Evolutionary conservation across 2,329 filamentous ascomycete genomes (phyloP), one percentile per base, ranked within the genome.

Genomic region (Alternaria sp.): DNA sequence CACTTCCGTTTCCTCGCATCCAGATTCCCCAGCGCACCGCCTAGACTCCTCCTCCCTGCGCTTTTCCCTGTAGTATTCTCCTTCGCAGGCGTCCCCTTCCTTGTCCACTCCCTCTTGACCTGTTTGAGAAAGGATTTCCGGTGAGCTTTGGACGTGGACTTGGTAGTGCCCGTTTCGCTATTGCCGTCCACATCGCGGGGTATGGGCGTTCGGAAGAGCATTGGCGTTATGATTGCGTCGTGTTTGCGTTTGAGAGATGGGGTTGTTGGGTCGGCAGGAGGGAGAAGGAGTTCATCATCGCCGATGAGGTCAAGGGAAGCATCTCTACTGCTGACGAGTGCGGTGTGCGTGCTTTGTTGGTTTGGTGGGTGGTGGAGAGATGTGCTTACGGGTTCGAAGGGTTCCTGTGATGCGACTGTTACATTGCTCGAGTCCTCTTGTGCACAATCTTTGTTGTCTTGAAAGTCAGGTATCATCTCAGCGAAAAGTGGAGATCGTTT

Each of bases 51-150:
- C 34, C 56, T 46, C 22, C 46, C 38, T 7, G 20, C 40, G 8
- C 20, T 25, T 40, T 66, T 14, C 41, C 12, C 38, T 6, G 14
- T n/a, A 4, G 0, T 6, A 16, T 12, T 43, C 41, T 67, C 66
- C 22, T 59, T 32, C 4, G 22, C 57, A 9, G 59, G 51, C n/a
- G 54, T 61, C 4, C 43, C 45, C 3, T 48, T 67, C 40, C 59
- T 66, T 1, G 72, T 54, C 74, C 73, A 75, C 0, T 60, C 60
- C 55, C 70, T 63, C 60, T 73, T 73, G 3, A 74, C 56, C 34
- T 66, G 64, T 25, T 69, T 72, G 1, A 66, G 43, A 27, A 60
- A 71, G 0, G 63, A 58, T 4, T 59, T 68, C 6, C 66, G 34
- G 11, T 54, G 46, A 4, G 63, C n/a, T 41, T 55, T 65, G 14